phyloP scores from a whole-genome alignment of 768 basidiomycete genomes.

The Lyophyllum decastes region DNA sequence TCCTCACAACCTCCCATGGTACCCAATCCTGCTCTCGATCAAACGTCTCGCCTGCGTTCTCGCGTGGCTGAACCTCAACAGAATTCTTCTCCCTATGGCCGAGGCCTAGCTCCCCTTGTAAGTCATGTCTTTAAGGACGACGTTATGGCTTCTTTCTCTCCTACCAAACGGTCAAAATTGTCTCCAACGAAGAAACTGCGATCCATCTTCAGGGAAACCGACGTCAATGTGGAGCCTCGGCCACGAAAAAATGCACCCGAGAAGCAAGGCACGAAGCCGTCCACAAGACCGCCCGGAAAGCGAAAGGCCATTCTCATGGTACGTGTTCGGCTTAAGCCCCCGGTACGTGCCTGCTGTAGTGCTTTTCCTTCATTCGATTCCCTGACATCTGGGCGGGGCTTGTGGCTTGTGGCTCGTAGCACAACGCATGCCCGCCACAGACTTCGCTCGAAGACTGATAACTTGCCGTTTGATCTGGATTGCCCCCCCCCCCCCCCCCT shows the following conservation, averaged over 20 bases:
- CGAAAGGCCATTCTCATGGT: conserved; percentile 22
- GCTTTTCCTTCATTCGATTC: neutral
- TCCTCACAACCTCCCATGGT: neutral
- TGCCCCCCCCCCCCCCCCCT: neutral
- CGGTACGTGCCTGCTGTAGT: neutral
- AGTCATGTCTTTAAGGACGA: conserved; percentile 21
- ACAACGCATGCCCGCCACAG: neutral
- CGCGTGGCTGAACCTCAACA: neutral
- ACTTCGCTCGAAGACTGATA: neutral
- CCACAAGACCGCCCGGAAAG: conserved; percentile 21
- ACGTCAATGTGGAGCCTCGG: conserved; percentile 10
- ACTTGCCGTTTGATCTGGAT: neutral
- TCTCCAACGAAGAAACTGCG: conserved; percentile 8
- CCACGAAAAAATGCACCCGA: neutral
- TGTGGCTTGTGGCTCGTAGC: neutral
- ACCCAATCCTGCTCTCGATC: neutral
- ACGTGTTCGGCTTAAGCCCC: neutral
- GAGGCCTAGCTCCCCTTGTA: conserved; percentile 17
- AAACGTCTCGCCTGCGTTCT: neutral
- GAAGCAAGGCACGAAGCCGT: conserved; percentile 6
- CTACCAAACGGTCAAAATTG: neutral
- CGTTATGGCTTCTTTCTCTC: conserved; percentile 9
- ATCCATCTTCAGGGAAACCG: conserved; percentile 12
- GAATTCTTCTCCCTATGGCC: neutral
- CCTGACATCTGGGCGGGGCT: neutral